Evolutionary conservation across 2,329 filamentous ascomycete genomes (phyloP).

Genomic region (Fusarium transvaalense): DNA sequence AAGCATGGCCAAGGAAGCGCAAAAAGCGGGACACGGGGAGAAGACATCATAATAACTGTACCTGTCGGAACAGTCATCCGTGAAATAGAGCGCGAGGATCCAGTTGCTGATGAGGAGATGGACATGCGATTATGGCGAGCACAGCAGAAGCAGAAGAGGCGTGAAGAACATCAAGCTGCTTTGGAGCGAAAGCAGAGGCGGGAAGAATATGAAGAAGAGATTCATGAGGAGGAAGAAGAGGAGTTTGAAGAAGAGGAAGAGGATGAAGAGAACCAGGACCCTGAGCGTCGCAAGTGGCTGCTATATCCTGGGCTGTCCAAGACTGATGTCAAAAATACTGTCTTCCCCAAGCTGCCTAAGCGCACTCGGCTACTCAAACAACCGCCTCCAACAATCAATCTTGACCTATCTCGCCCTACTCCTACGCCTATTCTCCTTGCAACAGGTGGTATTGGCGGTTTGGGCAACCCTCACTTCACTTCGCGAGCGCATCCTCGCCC

Average conservation of each 20-base stretch:
- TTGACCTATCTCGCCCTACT: conserved; percentile 82
- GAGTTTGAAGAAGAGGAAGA: conserved; percentile 50
- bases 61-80: conserved; percentile 92
- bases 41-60: conserved; percentile 89
- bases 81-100: conserved; percentile 84
- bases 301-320: conserved; percentile 83
- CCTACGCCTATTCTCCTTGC: conserved; percentile 86
- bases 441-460: conserved; percentile 86
- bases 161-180: conserved; percentile 53
- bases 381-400: conserved; percentile 76
- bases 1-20: conserved; percentile 81
- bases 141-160: conserved; percentile 51
- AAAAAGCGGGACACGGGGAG: conserved; percentile 81
- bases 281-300: conserved; percentile 80
- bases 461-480: conserved; percentile 94
- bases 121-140: conserved; percentile 51
- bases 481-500: conserved; percentile 80
- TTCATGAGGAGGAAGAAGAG: conserved; percentile 34
- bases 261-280: conserved; percentile 59
- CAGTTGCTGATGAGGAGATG: conserved; percentile 73
- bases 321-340: conserved; percentile 71
- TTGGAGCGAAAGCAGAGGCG: conserved; percentile 48
- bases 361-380: conserved; percentile 72
- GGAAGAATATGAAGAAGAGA: conserved; percentile 35
- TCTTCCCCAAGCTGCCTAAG: conserved; percentile 64